Evolutionary conservation across 345 rosid species (phyloP), one percentile per base, ranked within the genome.

Genomic region (Microthlaspi erraticum): DNA sequence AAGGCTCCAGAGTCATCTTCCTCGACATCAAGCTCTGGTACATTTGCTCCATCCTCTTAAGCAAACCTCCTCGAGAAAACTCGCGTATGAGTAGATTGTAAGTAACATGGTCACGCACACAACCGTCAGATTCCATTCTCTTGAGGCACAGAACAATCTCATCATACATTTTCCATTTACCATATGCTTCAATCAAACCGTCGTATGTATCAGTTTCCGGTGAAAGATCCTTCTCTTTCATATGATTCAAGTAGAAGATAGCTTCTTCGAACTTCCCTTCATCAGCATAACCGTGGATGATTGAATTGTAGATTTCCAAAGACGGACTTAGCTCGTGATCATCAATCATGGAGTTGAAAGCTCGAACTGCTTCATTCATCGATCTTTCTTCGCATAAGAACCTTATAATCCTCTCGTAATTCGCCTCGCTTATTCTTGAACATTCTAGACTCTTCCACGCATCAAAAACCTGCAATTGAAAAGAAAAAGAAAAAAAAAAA

Each of bases 61-160:
- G 82, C 84, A 88, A 74, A 16, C 90, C 94, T 13, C 79, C 90
- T 26, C 64, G 79, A 0, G 89, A 74, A 83, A 81, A 86, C 80
- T 83, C 85, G 2, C 56, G 77, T 63, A 88, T 75, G 29, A 90
- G 85, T 72, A 88, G 74, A 84, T 90, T 87, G 65, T 79, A 90
- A 33, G 91, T 90, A 16, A 72, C n/a, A 8, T 70, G 80, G 51
- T 86, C 92, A 42, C 84, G 87, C 4, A 44, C 64, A 65, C 87
- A 86, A 31, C 85, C 74, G 14, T 82, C 84, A 49, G 51, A 48
- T 76, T 85, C 84, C 90, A 90, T 90, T 59, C 39, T 74, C 79
- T 78, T 87, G 66, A 85, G 8, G 59, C 91, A 89, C 73, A 43
- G 38, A 66, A 75, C 81, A 58, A 89, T 83, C 71, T 85, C 87